Evolutionary conservation across 805 yeast genomes (phyloP), one percentile per base, ranked within the genome.

Genomic region (Pichia phayaonensis): DNA sequence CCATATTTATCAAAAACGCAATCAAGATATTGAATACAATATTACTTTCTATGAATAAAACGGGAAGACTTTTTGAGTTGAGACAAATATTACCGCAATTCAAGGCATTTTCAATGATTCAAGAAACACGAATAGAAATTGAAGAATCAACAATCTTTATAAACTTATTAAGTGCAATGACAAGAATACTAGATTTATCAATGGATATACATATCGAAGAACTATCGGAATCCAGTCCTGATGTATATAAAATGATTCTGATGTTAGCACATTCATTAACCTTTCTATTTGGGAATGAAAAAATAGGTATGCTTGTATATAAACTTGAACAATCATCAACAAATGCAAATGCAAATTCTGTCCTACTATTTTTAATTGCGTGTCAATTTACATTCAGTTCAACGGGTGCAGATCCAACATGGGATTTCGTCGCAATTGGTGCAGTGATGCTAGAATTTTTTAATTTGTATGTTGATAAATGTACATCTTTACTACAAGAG

Each of bases 361-460:
- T 46, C 4, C 39, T 50, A 27, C 26, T 50, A 18, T 46, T 27
- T 27, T 21, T 50, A 13, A 38, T 46, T 18, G 40, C 47, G 22
- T 46, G 40, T 16, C 53, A 50, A 42, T 21, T 50, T 42, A 38
- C 46, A 1, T 50, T 46, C 40, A 46, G 53, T 40, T 20, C 21
- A 13, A 8, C 29, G 13, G 20, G 12, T 8, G n/a, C 40, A 18
- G 18, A 27, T 15, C 11, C n/a, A 29, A 26, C n/a, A 21, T 42
- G 46, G 44, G 49, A 50, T 43, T 45, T 38, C 16, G 21, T 50
- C 22, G 46, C 47, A 6, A 15, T 50, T 7, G 53, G 53, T 16
- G 34, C 53, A 7, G 29, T 50, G 8, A 26, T 22, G 21, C 54
- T 63, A 44, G 70, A 68, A 18, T 58, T 69, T 42, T 69, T 61